These are phyloP conservation scores for Helichrysum umbraculigerum DNA, from an alignment of 129 eudicot species.

Conservation along the genomic window DNA sequence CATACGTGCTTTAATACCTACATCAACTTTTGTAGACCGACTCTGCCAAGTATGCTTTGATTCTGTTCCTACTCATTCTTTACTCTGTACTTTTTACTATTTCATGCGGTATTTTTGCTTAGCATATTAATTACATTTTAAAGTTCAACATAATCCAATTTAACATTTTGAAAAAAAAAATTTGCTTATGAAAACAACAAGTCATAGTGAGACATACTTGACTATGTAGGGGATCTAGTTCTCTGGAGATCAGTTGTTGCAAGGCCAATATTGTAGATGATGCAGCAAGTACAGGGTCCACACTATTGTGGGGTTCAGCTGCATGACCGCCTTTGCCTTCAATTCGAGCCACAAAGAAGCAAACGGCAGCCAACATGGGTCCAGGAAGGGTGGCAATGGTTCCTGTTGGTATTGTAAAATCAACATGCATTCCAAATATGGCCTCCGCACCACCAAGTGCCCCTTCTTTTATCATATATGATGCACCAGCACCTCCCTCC, in stretches of 20 bases:
- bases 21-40: background rate
- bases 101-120: background rate
- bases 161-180: background rate
- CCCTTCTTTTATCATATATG: conserved; percentile 75
- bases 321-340: conserved; percentile 82
- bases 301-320: conserved; percentile 55
- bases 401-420: conserved; percentile 50
- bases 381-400: conserved; percentile 57
- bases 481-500: conserved; percentile 92
- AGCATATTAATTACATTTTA: background rate
- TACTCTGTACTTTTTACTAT: background rate
- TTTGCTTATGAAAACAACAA: conserved; percentile 20
- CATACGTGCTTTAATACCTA: background rate
- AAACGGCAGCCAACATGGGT: conserved; percentile 60
- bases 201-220: conserved; percentile 47
- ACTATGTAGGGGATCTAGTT: conserved; percentile 74
- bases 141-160: background rate
- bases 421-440: conserved; percentile 81
- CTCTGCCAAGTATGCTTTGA: background rate
- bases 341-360: conserved; percentile 62
- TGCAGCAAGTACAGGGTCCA: conserved; percentile 76
- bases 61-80: background rate
- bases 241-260: conserved; percentile 82
- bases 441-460: conserved; percentile 76
- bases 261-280: conserved; percentile 61